These are phyloP conservation scores for Rubroboletus satanas DNA, from an alignment of 768 basidiomycete genomes.

Conservation along the genomic window DNA sequence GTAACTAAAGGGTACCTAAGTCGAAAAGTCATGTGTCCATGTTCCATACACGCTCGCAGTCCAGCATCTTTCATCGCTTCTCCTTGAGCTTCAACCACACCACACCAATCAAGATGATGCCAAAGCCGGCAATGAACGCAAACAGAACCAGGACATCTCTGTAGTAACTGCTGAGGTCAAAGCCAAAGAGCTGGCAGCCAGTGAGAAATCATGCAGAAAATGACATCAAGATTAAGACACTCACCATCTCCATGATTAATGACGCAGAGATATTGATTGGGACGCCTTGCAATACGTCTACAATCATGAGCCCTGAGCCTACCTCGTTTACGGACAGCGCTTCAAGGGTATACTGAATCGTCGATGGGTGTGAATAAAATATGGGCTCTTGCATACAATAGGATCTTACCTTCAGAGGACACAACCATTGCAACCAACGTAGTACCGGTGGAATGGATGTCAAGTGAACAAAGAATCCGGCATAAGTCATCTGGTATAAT, in stretches of 20 bases:
- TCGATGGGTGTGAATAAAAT: not conserved
- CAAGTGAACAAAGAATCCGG: constrained; percentile 92
- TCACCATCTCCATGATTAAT: constrained; percentile 81
- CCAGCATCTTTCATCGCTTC: constrained; percentile 45
- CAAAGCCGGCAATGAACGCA: constrained; percentile 82
- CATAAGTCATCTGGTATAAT: constrained; percentile 82
- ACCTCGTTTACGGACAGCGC: constrained; percentile 93
- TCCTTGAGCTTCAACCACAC: constrained; percentile 81
- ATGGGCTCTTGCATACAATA: not conserved
- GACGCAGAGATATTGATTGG: constrained; percentile 75
- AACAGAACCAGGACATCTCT: constrained; percentile 85
- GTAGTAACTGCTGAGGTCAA: constrained; percentile 78
- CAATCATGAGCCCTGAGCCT: constrained; percentile 78
- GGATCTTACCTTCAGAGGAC: constrained; percentile 58
- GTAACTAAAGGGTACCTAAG: not conserved
- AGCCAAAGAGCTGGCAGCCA: constrained; percentile 71
- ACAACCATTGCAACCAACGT: constrained; percentile 91
- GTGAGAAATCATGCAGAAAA: not conserved
- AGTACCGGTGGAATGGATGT: constrained; percentile 82
- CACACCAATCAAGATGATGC: constrained; percentile 60
- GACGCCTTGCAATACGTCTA: constrained; percentile 76
- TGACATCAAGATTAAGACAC: constrained; percentile 17
- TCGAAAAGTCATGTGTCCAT: not conserved
- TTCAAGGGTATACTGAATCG: constrained; percentile 56
- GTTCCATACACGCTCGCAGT: not conserved